Base-by-base conservation (phyloP, 371 early-diverging fungal genomes). In the Chytridium lagenaria region DNA sequence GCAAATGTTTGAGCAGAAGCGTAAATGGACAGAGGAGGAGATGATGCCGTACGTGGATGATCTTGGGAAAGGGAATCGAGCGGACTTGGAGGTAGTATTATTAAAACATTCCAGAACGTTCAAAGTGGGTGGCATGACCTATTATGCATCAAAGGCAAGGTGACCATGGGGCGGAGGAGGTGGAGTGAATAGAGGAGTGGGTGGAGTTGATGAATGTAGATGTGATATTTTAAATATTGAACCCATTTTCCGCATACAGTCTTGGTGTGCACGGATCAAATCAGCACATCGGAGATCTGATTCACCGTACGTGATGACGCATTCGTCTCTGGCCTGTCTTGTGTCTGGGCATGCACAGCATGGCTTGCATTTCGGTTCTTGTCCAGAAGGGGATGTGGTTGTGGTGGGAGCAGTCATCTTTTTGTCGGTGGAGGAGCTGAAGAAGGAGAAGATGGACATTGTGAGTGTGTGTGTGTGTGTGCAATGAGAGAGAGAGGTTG, bases 291-390 rank as follows among this genome's bases (percentile, higher is more conserved):
- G 88, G 22, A 34, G 59, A 10, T 31, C 37, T 67, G 90, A 78
- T 69, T 94, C 96, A 52, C 97, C 97, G 2, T 90, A 87, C 59
- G 86, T 85, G 67, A 98, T 88, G 59, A 93, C 91, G 76, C 98
- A 98, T 50, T 91, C 88, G 81, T 97, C 97, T 70, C 97, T 89
- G 50, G 84, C 89, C 79, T 91, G 92, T 76, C 95, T 92, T 15
- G 98, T 97, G 71, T 97, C 98, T 23, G 94, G 95, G 79, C 98
- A 98, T 15, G 94, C 94, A 78, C 97, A 97, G 88, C 98, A 98
- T 30, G 98, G 97, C 86, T 96, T 97, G 78, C 84, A 83, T 49
- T 80, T 76, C 19, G 80, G 80, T 52, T 80, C 74, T 30, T 68
- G n/a, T n/a, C n/a, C n/a, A n/a, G n/a, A n/a, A n/a, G n/a, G n/a